Evolutionary conservation across 208 protist genomes (phyloP), one percentile per base, ranked within the genome.

Genomic region (Jaenimonas drosophilae): DNA sequence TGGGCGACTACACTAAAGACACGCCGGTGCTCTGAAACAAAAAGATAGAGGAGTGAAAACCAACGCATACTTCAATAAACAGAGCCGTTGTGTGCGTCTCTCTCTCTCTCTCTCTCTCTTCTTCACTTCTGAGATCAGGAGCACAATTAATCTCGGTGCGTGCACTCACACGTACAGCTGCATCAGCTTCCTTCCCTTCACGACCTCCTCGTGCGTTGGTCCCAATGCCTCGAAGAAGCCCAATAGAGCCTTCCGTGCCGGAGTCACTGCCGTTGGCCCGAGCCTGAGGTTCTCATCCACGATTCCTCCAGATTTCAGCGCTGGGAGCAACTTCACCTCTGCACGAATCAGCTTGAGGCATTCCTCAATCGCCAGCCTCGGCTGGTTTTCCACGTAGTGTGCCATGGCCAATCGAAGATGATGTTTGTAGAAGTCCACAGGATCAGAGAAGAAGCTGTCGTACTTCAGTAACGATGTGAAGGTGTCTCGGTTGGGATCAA

Each of bases 171-270:
- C 27, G 54, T 88, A 92, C 26, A 74, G 31, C 56, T 92, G 78
- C 12, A 88, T 54, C 37, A 92, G 16, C 36, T 79, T 62, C 16
- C 84, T 53, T 7, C 72, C 78, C 37, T 75, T 70, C 23, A 84
- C 52, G 0, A 74, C 74, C 26, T 82, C 51, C 49, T 92, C 72
- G 42, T 92, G 61, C 0, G 58, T 74, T 20, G 54, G 59, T 0
- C 84, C 84, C 0, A 87, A 58, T 0, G 74, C 73, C 36, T 92
- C 84, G 37, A 92, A 86, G n/a, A 92, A 54, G 2, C 53, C 48
- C 2, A 67, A 38, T 36, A 88, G 64, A 0, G 87, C 59, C 29
- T 76, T 51, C 0, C 84, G 72, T 5, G 76, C 84, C 1, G 84
- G 84, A 27, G 84, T 92, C 21, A 63, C 58, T 0, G 67, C 59